Evolutionary conservation across 1,284 basidiomycete species (phyloP), one percentile per base, ranked within the genome.

Genomic region (Leccinum huronense): DNA sequence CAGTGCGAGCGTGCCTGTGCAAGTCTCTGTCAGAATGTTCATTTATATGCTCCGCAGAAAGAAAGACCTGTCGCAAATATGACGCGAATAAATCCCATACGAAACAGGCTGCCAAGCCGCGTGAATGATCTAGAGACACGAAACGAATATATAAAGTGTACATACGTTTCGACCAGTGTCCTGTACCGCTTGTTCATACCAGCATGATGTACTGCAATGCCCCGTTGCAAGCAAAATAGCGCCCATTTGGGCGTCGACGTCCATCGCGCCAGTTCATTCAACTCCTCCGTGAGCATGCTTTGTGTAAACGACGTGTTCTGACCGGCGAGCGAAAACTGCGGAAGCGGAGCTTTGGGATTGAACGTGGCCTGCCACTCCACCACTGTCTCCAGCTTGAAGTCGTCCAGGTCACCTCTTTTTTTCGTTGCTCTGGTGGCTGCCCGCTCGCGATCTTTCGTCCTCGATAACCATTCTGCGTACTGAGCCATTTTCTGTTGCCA

Each of bases 101-200:
- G 83, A 70, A 86, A 88, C 27, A 88, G 73, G 63, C 86, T 88
- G 13, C 7, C 33, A 65, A 11, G 16, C 9, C 5, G 40, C 36
- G 19, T 54, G 38, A 66, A 61, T 34, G 2, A 45, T 14, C 48
- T 27, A 36, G 33, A 57, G 48, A 34, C 8, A 10, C 1, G 5
- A 14, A 14, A 33, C 53, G 6, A 54, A 45, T 53, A 34, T 2
- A 23, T 30, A 36, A 13, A 60, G 19, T 30, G 16, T 51, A 31
- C 59, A 6, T 64, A 86, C 86, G 82, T 84, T 78, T 91, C 88
- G 1, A 90, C 79, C 0, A 87, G 67, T 53, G 79, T 79, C 45
- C 87, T 76, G 69, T 90, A 90, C 0, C 73, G 75, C 70, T 83
- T 86, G 66, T 85, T 84, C 86, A 90, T 86, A 34, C 89, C 88